Base-by-base conservation (phyloP, 176 grass and related monocot species). In the Tillandsia fasciculata region DNA sequence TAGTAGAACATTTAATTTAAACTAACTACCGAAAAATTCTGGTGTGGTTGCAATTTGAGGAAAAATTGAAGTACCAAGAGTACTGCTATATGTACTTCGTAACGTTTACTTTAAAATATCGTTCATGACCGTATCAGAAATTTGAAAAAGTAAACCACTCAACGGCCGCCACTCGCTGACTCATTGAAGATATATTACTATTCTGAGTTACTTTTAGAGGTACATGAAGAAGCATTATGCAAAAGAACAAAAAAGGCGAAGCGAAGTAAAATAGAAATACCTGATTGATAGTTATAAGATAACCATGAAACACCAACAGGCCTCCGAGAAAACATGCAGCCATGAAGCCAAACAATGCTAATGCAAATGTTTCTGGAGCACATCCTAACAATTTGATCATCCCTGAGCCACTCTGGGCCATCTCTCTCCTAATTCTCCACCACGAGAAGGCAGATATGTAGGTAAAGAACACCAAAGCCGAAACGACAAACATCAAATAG, bases 201-300 rank as follows among this genome's bases (percentile, higher is more conserved):
- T 29, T 5, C 7, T 42, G 33, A 42, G 33, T 42, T 42, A 7
- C 3, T 42, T 5, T 42, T 42, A 1, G 10, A 73, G n/a, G 14
- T 61, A 10, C 56, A 61, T 22, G 56, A n/a, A n/a, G n/a, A 9
- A 15, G 15, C 15, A 10, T 59, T 7, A 9, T 8, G 10, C 10
- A 59, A 15, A n/a, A 59, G 3, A 17, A 59, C 56, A 17, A 10
- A 14, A 61, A 7, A 20, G 22, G 13, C 15, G 56, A 18, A 18
- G 0, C 11, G 15, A 10, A 69, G n/a, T 24, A 10, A 52, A 20
- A 22, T 20, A 15, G 26, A 14, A 15, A 9, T 68, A 88, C 90
- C 78, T 83, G 81, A 68, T 94, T 94, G 13, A 74, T 51, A 50
- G 80, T 56, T 8, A 86, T 70, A 11, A 94, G 90, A 70, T 82